Conservation (phyloP, 768 basidiomycete genomes). For the Podaxis sp. region DNA sequence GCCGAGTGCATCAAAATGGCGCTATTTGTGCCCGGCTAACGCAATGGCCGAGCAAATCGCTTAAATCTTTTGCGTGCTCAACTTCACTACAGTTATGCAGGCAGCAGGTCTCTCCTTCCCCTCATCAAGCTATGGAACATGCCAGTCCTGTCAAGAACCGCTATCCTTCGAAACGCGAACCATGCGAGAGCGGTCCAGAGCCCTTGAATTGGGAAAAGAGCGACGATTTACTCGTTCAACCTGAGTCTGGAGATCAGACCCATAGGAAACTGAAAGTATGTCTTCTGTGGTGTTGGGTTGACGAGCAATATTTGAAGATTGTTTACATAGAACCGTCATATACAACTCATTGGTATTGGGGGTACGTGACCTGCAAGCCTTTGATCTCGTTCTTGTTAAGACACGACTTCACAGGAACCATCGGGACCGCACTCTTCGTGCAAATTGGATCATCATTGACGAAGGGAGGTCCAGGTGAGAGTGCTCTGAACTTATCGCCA, state of each 20-base stretch:
- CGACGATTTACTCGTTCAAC: background rate
- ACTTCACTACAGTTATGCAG: background rate
- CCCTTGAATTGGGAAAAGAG: background rate
- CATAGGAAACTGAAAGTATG: slow-evolving; percentile 39
- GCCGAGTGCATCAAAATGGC: slow-evolving; percentile 2
- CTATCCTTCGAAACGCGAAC: background rate
- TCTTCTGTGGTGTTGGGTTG: background rate
- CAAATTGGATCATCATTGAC: slow-evolving; percentile 64
- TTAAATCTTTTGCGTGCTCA: background rate
- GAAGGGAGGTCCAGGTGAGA: slow-evolving; percentile 62
- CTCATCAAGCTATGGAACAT: background rate
- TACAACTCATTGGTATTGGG: slow-evolving; percentile 53
- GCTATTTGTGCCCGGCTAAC: background rate
- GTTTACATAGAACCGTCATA: slow-evolving; percentile 43
- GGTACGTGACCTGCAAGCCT: slow-evolving; percentile 26
- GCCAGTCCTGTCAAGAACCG: background rate
- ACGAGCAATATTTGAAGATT: background rate
- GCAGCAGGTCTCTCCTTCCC: background rate
- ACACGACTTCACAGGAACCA: slow-evolving; percentile 44
- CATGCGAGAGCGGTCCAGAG: background rate
- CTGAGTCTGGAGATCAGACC: slow-evolving; percentile 29
- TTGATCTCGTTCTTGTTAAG: slow-evolving; percentile 8
- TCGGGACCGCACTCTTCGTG: slow-evolving; percentile 74
- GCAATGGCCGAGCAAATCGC: background rate
- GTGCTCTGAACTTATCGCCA: slow-evolving; percentile 27